phyloP scores from a whole-genome alignment of 148 eudicot genomes.

The Fagopyrum homotropicum region DNA sequence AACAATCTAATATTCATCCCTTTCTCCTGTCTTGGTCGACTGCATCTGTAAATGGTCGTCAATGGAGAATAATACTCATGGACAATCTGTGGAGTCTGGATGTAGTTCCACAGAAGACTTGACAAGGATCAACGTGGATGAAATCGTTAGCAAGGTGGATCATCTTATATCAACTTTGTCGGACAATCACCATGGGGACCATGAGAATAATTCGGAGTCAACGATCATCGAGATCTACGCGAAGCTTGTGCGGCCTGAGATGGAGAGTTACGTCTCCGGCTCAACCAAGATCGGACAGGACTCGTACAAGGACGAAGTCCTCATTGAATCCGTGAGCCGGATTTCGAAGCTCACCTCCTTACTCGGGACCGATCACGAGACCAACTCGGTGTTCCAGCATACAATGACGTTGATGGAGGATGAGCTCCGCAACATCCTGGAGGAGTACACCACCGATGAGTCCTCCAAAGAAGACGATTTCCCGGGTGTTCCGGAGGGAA shows the following conservation, averaged over 20 bases:
- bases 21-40: background rate
- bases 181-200: background rate
- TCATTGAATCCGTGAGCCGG: background rate
- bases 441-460: background rate
- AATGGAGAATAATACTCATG: slow-evolving; percentile 6
- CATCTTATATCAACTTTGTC: background rate
- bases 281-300: background rate
- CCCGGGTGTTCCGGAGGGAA: slow-evolving; percentile 14
- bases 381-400: background rate
- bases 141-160: background rate
- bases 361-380: background rate
- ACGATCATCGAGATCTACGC: background rate
- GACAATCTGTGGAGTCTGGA: background rate
- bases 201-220: background rate
- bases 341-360: background rate
- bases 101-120: background rate
- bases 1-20: background rate
- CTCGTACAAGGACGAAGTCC: background rate
- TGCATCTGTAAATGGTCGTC: background rate
- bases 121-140: background rate
- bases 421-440: background rate
- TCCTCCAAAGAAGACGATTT: slow-evolving; percentile 13
- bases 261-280: background rate
- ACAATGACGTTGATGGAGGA: slow-evolving; percentile 11
- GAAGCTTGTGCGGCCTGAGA: background rate